phyloP scores from a whole-genome alignment of 2,329 filamentous ascomycete genomes.

The Xylaria digitata region DNA sequence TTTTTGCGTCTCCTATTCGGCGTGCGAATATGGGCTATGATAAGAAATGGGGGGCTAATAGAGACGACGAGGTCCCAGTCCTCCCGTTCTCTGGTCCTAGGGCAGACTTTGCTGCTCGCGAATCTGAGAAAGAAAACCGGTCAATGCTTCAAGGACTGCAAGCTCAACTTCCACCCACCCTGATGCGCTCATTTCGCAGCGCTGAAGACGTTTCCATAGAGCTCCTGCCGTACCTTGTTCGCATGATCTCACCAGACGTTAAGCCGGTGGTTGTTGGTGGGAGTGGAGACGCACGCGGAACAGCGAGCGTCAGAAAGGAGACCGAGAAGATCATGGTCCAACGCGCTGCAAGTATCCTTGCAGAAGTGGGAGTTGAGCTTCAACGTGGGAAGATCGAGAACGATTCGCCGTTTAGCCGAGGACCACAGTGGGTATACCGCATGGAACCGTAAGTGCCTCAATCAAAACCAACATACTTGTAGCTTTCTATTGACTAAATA shows the following conservation, averaged over 20 bases:
- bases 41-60: slow-evolving; percentile 57
- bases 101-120: slow-evolving; percentile 83
- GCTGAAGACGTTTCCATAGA: slow-evolving; percentile 82
- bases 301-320: slow-evolving; percentile 89
- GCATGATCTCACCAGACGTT: slow-evolving; percentile 87
- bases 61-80: slow-evolving; percentile 63
- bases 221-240: slow-evolving; percentile 84
- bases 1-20: slow-evolving; percentile 81
- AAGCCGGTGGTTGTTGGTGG: slow-evolving; percentile 89
- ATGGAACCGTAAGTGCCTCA: slow-evolving; percentile 84
- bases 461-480: slow-evolving; percentile 5
- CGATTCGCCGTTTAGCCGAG: slow-evolving; percentile 68
- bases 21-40: slow-evolving; percentile 58
- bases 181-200: slow-evolving; percentile 83
- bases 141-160: slow-evolving; percentile 80
- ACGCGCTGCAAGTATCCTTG: slow-evolving; percentile 82
- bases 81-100: slow-evolving; percentile 84
- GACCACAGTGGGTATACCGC: slow-evolving; percentile 83
- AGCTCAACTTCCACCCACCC: slow-evolving; percentile 73
- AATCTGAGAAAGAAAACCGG: slow-evolving; percentile 82
- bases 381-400: slow-evolving; percentile 83
- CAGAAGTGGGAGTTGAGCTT: slow-evolving; percentile 83
- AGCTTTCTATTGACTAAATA: slow-evolving; percentile 19
- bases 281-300: slow-evolving; percentile 70
- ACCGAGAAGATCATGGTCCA: slow-evolving; percentile 83